Percentiles rank a stretch among this genome's conserved stretches.
phyloP scores from a whole-genome alignment of 257 asterid species.

The Lycium ferocissimum region DNA sequence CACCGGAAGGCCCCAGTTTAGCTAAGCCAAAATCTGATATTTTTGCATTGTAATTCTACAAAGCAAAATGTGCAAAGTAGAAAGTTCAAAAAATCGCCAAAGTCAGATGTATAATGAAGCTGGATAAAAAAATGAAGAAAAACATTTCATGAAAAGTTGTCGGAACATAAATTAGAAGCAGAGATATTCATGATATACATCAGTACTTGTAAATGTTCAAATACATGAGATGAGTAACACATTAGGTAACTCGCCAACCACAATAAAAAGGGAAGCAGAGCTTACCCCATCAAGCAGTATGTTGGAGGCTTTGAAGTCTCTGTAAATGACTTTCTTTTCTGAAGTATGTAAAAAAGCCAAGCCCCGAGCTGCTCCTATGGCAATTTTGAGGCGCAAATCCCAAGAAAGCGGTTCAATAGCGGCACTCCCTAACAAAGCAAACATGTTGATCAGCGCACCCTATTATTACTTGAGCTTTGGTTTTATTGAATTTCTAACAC shows the following conservation, averaged over 20 bases:
- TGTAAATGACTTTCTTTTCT: constrained; percentile 51
- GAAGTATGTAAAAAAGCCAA: constrained; percentile 51
- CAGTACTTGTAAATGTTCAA: too few species aligned
- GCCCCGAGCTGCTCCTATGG: constrained; percentile 57
- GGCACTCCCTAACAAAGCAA: constrained; percentile 42
- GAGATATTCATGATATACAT: not conserved
- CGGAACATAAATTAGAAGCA: not conserved
- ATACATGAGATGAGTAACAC: not conserved
- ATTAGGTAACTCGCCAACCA: not conserved
- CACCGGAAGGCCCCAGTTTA: constrained; percentile 54
- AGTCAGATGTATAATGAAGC: not conserved
- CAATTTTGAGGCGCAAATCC: constrained; percentile 51
- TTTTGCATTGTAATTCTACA: constrained; percentile 58
- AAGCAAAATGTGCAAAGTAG: constrained; percentile 11
- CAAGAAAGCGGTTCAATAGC: constrained; percentile 51
- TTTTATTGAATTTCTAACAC: not conserved
- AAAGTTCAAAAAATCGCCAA: not conserved
- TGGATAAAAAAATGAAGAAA: not conserved
- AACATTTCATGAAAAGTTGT: not conserved
- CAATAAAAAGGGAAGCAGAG: not conserved
- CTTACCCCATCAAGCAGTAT: constrained; percentile 55
- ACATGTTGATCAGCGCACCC: not conserved
- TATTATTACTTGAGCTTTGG: not conserved
- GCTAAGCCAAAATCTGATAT: constrained; percentile 61
- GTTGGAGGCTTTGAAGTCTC: constrained; percentile 60